Evolutionary conservation across 2,329 filamentous ascomycete species (phyloP), one percentile per base, ranked within the genome.

Genomic region (Beauveria brongniartii): DNA sequence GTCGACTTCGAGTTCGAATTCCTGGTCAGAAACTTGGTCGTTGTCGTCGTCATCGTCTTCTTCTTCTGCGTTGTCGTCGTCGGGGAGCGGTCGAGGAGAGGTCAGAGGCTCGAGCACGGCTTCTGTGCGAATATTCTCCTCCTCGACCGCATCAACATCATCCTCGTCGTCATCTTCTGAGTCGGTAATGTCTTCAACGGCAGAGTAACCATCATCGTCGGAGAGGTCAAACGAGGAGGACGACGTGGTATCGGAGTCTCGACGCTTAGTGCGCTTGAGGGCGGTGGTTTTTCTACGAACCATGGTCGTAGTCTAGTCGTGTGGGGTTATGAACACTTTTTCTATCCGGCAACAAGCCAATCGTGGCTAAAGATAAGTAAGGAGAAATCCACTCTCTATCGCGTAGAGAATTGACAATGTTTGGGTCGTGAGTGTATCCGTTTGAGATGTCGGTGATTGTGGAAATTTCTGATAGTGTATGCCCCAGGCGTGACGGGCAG

Each of bases 151-250:
- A 69, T 89, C 83, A 61, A 93, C 84, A 79, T 90, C 84, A 65
- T 89, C 84, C 72, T 93, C 88, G 71, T 93, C 90, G 65, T 91
- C 87, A 64, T 92, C 83, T 59, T 83, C 90, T 12, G 85, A 87
- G 67, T 92, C 90, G 66, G 84, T 90, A 63, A 95, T 88, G 55
- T 91, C 84, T 70, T 93, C 89, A 63, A 95, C 87, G 43, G 81
- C 88, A 1, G 86, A 89, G 72, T 92, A 91, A 61, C 85, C 87
- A 58, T 82, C 84, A 62, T 91, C 89, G 63, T 87, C 84, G 64
- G 83, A 88, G 6, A 85, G 76, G 67, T 83, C 76, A 61, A 82
- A 73, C 1, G 82, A 83, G 10, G 83, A 83, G 3, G 82, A 82
- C 6, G 60, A 61, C 1, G 82, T 82, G 6, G 77, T 75, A 66